phyloP scores from a whole-genome alignment of 2,329 filamentous ascomycete species.

The Xylariaceae sp. region DNA sequence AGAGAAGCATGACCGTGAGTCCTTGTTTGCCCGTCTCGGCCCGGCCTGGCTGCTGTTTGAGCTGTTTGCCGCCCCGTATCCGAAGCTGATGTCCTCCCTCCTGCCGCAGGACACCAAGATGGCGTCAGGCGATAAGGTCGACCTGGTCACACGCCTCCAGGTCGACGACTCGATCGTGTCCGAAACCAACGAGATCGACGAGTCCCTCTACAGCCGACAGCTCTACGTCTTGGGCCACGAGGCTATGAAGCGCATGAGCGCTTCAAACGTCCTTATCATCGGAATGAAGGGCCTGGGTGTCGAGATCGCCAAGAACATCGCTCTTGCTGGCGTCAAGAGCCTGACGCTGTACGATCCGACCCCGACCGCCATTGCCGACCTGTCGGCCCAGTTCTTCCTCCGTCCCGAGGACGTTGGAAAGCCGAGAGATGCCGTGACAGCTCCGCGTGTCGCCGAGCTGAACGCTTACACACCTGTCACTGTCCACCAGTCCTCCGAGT shows the following conservation, averaged over 20 bases:
- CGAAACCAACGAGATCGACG: slow-evolving; percentile 56
- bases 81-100: slow-evolving; percentile 6
- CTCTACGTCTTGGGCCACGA: slow-evolving; percentile 65
- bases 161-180: slow-evolving; percentile 50
- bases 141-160: slow-evolving; percentile 58
- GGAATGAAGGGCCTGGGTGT: slow-evolving; percentile 92
- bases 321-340: slow-evolving; percentile 95
- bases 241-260: slow-evolving; percentile 98
- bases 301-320: slow-evolving; percentile 98
- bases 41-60: neutral
- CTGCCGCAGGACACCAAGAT: slow-evolving; percentile 41
- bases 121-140: slow-evolving; percentile 41
- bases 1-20: slow-evolving; percentile 57
- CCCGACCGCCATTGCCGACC: slow-evolving; percentile 74
- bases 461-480: slow-evolving; percentile 93
- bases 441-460: slow-evolving; percentile 83
- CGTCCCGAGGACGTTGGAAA: slow-evolving; percentile 83
- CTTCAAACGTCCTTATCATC: slow-evolving; percentile 87
- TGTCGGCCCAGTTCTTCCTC: slow-evolving; percentile 97
- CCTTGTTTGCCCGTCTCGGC: neutral
- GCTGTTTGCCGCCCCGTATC: neutral
- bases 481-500: slow-evolving; percentile 58
- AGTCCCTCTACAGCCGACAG: slow-evolving; percentile 67
- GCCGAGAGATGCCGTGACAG: slow-evolving; percentile 78
- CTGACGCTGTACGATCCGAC: slow-evolving; percentile 87